These are phyloP conservation scores for Pseudocercospora fuligena DNA, from an alignment of 2,329 filamentous ascomycete species.

Conservation along the genomic window DNA sequence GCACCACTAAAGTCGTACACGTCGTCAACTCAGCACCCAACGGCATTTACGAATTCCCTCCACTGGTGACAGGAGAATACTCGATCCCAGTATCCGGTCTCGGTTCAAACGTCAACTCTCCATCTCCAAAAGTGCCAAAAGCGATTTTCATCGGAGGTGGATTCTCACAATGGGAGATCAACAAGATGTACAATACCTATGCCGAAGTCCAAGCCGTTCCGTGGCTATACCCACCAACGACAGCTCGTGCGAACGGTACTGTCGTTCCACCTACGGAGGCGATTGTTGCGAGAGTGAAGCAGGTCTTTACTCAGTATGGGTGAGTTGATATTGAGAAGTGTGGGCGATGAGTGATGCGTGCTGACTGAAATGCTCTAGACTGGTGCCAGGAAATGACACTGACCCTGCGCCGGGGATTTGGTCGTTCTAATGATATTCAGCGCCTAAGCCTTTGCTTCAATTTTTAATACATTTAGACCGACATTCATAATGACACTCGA, in stretches of 20 bases:
- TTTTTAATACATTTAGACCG: neutral
- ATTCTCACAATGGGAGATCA: constrained; percentile 23
- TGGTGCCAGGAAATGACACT: neutral
- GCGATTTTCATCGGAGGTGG: constrained; percentile 29
- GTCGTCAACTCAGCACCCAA: neutral
- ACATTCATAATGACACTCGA: neutral
- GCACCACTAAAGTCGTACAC: neutral
- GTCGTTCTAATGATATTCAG: neutral
- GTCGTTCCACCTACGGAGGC: neutral
- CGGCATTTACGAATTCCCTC: neutral
- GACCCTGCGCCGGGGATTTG: neutral
- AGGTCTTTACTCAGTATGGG: neutral
- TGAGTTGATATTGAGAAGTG: neutral
- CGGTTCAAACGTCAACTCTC: constrained; percentile 21
- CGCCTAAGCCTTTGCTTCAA: neutral
- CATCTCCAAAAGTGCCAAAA: constrained; percentile 14
- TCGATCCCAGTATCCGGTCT: constrained; percentile 24
- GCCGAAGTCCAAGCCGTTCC: neutral
- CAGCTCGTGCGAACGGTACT: neutral
- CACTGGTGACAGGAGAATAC: constrained; percentile 9
- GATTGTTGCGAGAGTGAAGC: neutral
- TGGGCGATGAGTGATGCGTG: neutral
- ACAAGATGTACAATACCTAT: constrained; percentile 18
- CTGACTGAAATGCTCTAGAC: neutral
- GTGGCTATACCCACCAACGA: neutral